phyloP scores from a whole-genome alignment of 768 basidiomycete genomes.

The Inosperma sp. region DNA sequence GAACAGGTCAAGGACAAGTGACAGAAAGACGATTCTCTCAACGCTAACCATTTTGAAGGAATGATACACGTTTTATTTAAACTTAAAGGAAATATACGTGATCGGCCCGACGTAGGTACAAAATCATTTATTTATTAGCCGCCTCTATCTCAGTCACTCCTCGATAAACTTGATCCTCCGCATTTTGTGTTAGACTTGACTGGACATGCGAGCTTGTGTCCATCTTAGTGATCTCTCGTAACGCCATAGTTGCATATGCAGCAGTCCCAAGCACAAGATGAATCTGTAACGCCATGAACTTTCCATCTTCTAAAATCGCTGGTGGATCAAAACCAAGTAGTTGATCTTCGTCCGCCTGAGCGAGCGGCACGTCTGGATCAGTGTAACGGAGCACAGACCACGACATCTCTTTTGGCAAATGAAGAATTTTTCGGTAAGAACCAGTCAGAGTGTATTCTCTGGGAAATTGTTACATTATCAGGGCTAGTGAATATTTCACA shows the following conservation, averaged over 20 bases:
- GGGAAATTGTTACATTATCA: constrained; percentile 6
- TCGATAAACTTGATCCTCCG: constrained; percentile 80
- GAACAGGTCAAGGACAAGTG: constrained; percentile 83
- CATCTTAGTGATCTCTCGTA: constrained; percentile 91
- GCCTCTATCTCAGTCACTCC: constrained; percentile 39
- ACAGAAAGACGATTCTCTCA: constrained; percentile 82
- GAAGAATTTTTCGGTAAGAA: constrained; percentile 89
- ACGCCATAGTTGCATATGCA: constrained; percentile 96
- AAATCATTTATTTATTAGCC: constrained; percentile 25
- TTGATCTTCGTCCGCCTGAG: constrained; percentile 93
- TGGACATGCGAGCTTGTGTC: constrained; percentile 94
- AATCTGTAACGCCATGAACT: constrained; percentile 85
- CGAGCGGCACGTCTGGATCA: constrained; percentile 86
- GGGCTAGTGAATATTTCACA: constrained; percentile 19
- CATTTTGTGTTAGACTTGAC: constrained; percentile 65
- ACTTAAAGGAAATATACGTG: too few relatives aligned
- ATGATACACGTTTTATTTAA: too few relatives aligned
- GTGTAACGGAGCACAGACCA: constrained; percentile 88
- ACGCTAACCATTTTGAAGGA: constrained; percentile 60
- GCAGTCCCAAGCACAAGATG: constrained; percentile 82
- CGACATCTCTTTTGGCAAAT: constrained; percentile 73
- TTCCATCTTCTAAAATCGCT: constrained; percentile 60
- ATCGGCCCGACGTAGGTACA: not conserved
- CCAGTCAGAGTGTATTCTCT: constrained; percentile 93
- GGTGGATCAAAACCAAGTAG: constrained; percentile 79